Evolutionary conservation across 1,284 basidiomycete genomes (phyloP), one percentile per base, ranked within the genome.

Genomic region (Trichosporon sp.): DNA sequence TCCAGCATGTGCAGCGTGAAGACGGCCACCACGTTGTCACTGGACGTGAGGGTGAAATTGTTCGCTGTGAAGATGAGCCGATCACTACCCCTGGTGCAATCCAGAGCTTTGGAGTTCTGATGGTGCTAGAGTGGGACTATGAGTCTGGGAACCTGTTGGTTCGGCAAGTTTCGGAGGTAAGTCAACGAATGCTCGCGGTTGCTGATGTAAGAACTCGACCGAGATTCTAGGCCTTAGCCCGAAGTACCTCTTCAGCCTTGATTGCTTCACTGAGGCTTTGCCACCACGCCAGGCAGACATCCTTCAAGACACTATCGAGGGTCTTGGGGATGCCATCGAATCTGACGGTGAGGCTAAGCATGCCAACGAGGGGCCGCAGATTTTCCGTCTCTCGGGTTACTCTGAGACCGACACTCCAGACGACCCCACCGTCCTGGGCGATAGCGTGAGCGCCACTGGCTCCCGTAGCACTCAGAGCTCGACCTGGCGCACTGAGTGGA

Each of bases 41-140:
- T 7, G 92, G 92, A 0, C 82, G 91, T 8, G 91, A 92, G 77
- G 92, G 92, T 0, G 85, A 87, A 66, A 76, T 94, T 10, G 82
- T 87, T 38, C 86, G 86, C 65, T 95, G 93, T 77, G 92, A 94
- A 80, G 92, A 95, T 77, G 92, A 95, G 90, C 93, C 93, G 0
- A 95, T 96, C 67, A 89, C 90, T 10, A 90, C 91, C 0, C 93
- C 93, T 2, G 93, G 93, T 1, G 91, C 93, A 0, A 88, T 95
- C 0, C 93, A 96, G 84, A 90, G 90, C 0, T 96, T 92, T 78
- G 93, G 93, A 8, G 91, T 94, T 0, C 86, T 95, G 16, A 87
- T 96, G 66, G 92, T 89, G 0, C 84, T 94, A 1, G 89, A 92
- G 73, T 89, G 93, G 77, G 85, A 88, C 37, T 84, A 87, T 11